Percentiles rank a stretch among this genome's conserved stretches.
phyloP scores from a whole-genome alignment of 1,284 basidiomycete genomes.

The Fomitopsis pinicola region DNA sequence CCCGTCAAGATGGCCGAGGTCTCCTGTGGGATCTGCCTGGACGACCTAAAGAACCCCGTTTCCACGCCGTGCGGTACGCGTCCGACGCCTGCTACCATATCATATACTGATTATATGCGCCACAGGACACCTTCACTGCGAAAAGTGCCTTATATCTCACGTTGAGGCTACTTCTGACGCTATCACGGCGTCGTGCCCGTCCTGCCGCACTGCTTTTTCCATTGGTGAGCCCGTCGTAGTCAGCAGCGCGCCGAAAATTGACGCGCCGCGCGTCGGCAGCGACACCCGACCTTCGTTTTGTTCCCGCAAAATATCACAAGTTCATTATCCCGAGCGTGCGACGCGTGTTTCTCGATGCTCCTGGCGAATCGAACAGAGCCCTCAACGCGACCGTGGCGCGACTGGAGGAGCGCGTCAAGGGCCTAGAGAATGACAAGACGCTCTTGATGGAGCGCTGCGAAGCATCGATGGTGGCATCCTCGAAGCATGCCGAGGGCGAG shows the following conservation, averaged over 20 bases:
- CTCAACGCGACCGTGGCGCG: slow-evolving; percentile 23
- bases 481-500: slow-evolving; percentile 32
- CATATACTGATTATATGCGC: neutral
- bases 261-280: slow-evolving; percentile 18
- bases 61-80: slow-evolving; percentile 57
- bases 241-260: neutral
- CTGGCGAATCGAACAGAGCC: slow-evolving; percentile 14
- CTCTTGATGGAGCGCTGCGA: slow-evolving; percentile 38
- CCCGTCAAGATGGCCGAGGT: slow-evolving; percentile 8
- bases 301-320: slow-evolving; percentile 56
- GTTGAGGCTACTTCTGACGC: slow-evolving; percentile 39
- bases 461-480: slow-evolving; percentile 26
- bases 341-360: slow-evolving; percentile 48
- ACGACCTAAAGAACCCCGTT: slow-evolving; percentile 46
- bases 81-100: neutral
- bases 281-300: slow-evolving; percentile 40
- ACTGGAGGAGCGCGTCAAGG: slow-evolving; percentile 32
- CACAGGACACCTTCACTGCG: slow-evolving; percentile 61
- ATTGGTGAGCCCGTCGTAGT: slow-evolving; percentile 36
- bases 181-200: slow-evolving; percentile 47
- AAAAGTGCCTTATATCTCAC: slow-evolving; percentile 45
- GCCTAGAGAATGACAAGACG: slow-evolving; percentile 35
- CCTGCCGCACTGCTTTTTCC: slow-evolving; percentile 51
- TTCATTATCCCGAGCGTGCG: slow-evolving; percentile 53
- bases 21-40: slow-evolving; percentile 54